Evolutionary conservation across 352 stramenopile species (phyloP), one percentile per base, ranked within the genome.

Genomic region (Pseudoperonospora humuli): DNA sequence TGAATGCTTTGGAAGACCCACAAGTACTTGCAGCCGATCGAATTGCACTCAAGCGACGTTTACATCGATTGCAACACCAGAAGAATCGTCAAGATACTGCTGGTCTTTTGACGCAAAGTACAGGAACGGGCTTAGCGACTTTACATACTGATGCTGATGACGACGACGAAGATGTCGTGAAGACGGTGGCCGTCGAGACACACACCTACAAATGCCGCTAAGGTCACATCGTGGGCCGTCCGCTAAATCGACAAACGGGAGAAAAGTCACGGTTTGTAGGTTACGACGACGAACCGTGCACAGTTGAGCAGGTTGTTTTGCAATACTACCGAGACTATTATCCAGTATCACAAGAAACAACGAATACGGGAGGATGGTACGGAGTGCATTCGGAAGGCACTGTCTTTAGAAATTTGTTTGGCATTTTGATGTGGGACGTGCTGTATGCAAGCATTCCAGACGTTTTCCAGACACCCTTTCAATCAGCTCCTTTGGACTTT

Each of bases 401-500:
- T 28, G 51, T 86, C 24, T 41, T 96, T 20, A 52, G 61, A 10
- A 84, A 79, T 34, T 33, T 96, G 2, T 93, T 93, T 52, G 78
- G 82, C 0, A 46, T 96, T 13, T 72, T 94, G n/a, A 76, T 95
- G 68, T 95, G 86, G 86, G 77, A 93, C 24, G 50, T 91, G 7
- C 44, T 96, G 20, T 95, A 95, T 31, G 65, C 72, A 0, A 60
- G 45, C n/a, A 61, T 94, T 13, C 63, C 75, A 2, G 61, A 92
- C 38, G 85, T 95, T 1, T 95, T 95, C 43, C 83, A 95, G 57
- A 92, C 70, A n/a, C 74, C 68, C 5, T 95, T 82, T 33, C 83
- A 95, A 39, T 54, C 66, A 1, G 69, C 52, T 19, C 79, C 77
- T 21, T 47, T 90, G 3, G 75, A 90, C 53, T 90, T 90, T 31